phyloP scores from a whole-genome alignment of 306 rosid genomes.

The Argentina anserina region DNA sequence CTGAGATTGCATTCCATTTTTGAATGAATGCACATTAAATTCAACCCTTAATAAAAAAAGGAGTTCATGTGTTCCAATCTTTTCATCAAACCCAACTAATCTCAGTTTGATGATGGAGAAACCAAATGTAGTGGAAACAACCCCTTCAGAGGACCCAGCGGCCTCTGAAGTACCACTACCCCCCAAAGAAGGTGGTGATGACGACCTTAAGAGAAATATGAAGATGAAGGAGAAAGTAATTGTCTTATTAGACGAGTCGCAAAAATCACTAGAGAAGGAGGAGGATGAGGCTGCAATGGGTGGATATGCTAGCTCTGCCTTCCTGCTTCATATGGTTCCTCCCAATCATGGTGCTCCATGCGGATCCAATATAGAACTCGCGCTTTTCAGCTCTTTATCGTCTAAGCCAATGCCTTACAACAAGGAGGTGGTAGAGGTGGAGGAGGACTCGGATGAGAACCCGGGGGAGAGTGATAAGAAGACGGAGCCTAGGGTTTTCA shows the following conservation, averaged over 20 bases:
- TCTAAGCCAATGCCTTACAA: background rate
- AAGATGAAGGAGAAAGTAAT: background rate
- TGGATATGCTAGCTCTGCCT: background rate
- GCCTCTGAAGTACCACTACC: background rate
- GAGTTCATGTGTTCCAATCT: conserved; percentile 7
- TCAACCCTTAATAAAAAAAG: conserved; percentile 38
- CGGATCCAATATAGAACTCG: background rate
- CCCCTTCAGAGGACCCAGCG: background rate
- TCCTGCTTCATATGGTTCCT: background rate
- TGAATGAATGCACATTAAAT: conserved; percentile 29
- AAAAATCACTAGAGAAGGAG: background rate
- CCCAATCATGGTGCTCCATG: background rate
- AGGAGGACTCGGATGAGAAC: conserved; percentile 5
- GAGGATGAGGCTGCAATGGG: background rate
- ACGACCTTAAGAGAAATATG: background rate
- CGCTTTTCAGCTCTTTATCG: background rate
- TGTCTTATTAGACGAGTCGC: background rate
- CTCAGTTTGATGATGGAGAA: background rate
- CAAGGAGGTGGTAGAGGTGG: background rate
- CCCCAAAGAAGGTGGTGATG: background rate
- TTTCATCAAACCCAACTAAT: conserved; percentile 5
- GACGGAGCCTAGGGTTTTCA: conserved; percentile 33
- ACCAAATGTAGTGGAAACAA: background rate
- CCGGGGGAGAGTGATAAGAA: background rate
- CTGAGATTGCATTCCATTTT: conserved; percentile 33